These are phyloP conservation scores for Globisporangium ultimum DNA, from an alignment of 352 stramenopile genomes.

Conservation along the genomic window DNA sequence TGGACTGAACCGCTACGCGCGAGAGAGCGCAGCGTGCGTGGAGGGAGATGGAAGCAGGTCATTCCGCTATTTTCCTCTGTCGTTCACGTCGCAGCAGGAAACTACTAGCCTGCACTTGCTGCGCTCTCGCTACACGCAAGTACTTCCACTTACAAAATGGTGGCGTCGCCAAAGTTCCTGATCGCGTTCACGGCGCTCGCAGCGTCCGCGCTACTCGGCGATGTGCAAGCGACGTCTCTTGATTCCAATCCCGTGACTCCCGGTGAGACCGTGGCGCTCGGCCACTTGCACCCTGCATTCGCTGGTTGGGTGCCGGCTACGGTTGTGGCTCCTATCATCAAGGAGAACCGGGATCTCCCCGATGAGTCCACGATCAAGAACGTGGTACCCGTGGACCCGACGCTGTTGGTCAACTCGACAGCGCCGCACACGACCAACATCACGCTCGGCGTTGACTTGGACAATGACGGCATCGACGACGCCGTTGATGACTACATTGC, in stretches of 20 bases:
- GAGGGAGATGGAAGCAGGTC: no score
- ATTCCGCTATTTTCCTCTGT: no score
- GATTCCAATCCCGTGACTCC: slow-evolving; percentile 3
- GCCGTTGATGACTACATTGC: slow-evolving; percentile 5
- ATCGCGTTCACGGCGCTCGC: slow-evolving; percentile 5
- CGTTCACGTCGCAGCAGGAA: no score
- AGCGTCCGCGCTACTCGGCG: not conserved
- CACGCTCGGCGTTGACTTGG: slow-evolving; percentile 1
- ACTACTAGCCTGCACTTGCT: no score
- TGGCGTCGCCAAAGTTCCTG: slow-evolving; percentile 8
- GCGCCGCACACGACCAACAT: not conserved
- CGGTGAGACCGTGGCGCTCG: slow-evolving; percentile 8
- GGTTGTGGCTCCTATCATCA: not conserved
- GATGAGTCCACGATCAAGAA: not conserved
- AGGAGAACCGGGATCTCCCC: slow-evolving; percentile 13
- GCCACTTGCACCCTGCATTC: slow-evolving; percentile 7
- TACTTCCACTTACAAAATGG: not conserved
- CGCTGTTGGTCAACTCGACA: slow-evolving; percentile 6
- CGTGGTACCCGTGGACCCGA: slow-evolving; percentile 1
- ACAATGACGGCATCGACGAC: slow-evolving; percentile 1
- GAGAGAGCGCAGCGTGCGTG: no score
- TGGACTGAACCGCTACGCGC: no score
- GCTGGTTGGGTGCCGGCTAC: not conserved
- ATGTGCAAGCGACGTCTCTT: slow-evolving; percentile 11
- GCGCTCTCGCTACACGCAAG: no score